Base-by-base conservation (phyloP, 495 filamentous ascomycete species). In the Xylaria bambusicola region DNA sequence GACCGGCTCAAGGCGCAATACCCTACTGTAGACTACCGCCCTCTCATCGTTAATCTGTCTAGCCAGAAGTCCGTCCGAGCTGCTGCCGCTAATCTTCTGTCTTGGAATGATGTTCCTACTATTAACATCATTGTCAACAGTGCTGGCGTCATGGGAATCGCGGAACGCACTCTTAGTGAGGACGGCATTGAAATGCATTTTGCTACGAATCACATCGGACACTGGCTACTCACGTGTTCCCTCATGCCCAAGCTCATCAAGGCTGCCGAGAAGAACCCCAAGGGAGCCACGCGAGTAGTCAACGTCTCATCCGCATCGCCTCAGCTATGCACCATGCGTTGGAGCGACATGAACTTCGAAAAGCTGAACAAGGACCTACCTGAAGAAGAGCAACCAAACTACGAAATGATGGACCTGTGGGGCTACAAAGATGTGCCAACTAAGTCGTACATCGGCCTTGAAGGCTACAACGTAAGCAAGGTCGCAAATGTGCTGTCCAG, bases 161-260 rank as follows among this genome's bases (percentile, higher is more conserved):
- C 60, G 12, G 56, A 74, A 44, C 61, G 62, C 40, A 65, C 55
- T 2, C 52, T 72, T 15, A 73, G 58, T 42, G 60, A 59, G 31
- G 73, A 78, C 35, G 75, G 77, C 1, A 56, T 79, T 17, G 85
- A 87, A 62, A 73, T 76, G 44, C 83, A 86, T 54, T 80, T 87
- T 31, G 84, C 75, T 8, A 79, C 77, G 18, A 85, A 85, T 64
- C 81, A 86, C 62, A 67, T 83, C 35, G 82, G 81, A 0, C 84
- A 86, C 60, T 84, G 80, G 40, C 65, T 85, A 7, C 67, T 87
- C 33, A 80, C 80, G 1, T 79, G 76, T 52, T 58, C 83, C 35
- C 48, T 79, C 42, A 76, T 77, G 74, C 73, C 77, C 0, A 77
- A 77, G 56, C 50, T 82, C 12, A 56, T 77, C 61, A 68, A 66